Base-by-base conservation (phyloP, 2,329 filamentous ascomycete species). In the Fusarium tupiense region DNA sequence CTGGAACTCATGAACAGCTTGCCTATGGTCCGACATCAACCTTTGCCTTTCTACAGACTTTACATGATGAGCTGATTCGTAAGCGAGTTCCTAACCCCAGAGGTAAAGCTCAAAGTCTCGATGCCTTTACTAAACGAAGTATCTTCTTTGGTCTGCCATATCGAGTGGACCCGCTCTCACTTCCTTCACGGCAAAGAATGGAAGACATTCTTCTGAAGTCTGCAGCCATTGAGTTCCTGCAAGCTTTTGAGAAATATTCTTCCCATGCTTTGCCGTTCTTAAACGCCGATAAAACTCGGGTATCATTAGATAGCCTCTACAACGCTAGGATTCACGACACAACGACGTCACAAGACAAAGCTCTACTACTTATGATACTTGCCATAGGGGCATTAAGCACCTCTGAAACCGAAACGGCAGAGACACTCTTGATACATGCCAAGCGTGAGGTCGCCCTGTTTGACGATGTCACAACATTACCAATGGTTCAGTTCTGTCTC, bases 211-310 rank as follows among this genome's bases (percentile, higher is more conserved):
- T 54, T 29, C 14, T 16, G 1, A 13, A 13, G 24, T 7, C 9
- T 26, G 10, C 0, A 0, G 50, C 50, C 13, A 6, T 37, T 1
- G 3, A 2, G 2, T 26, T 13, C 5, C 20, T 53, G 0, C 6
- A 38, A 6, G n/a, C 50, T 22, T 54, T 54, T 4, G 14, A 29
- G 0, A 26, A 26, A 2, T 38, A 26, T 11, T 38, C 33, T 6
- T 38, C 19, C 3, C 33, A 54, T 26, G 7, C 13, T 17, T 22
- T 54, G 2, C 50, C 5, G 1, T 38, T 26, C 6, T 17, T 29
- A 17, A 2, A 12, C 3, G 4, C 6, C 4, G 8, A 24, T 19
- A 20, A 10, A 24, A 14, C 22, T 10, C 12, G 3, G 5, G 3
- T 14, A 2, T 35, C 6, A 1, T 24, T 52, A 8, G n/a, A 20